Evolutionary conservation across 192 early-diverging fungal genomes (phyloP).

Genomic region (Backusella liffmaniae): DNA sequence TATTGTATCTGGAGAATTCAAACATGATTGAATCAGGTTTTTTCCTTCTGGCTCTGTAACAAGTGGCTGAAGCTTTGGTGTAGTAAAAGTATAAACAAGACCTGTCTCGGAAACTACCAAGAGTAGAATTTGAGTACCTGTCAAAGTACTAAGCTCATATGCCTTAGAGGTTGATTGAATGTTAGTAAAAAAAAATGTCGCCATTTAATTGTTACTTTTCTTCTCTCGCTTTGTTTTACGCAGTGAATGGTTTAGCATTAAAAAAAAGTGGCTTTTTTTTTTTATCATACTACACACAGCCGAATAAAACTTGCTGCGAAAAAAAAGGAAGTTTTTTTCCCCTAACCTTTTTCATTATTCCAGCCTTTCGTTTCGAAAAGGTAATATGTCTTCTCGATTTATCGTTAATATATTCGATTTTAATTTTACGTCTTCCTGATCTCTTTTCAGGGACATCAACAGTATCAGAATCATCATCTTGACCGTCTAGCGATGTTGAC

Average conservation of each 20-base stretch:
- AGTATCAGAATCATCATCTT: slow-evolving; percentile 59
- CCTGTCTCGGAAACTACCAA: slow-evolving; percentile 92
- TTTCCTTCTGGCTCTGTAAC: slow-evolving; percentile 90
- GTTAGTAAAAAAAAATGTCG: neutral
- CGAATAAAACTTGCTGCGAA: neutral
- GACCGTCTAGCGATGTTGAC: slow-evolving; percentile 31
- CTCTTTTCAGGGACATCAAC: slow-evolving; percentile 66
- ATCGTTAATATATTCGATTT: slow-evolving; percentile 92
- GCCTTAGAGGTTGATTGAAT: slow-evolving; percentile 52
- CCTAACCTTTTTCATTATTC: slow-evolving; percentile 93
- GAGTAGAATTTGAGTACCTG: slow-evolving; percentile 88
- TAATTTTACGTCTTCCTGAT: slow-evolving; percentile 86
- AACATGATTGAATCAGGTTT: slow-evolving; percentile 84
- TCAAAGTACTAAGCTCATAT: slow-evolving; percentile 87
- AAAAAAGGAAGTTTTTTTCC: neutral
- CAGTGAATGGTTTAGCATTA: neutral
- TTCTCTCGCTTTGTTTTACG: neutral
- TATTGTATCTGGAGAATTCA: slow-evolving; percentile 76
- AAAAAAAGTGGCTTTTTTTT: neutral
- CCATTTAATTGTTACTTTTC: neutral
- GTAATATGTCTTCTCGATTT: slow-evolving; percentile 90
- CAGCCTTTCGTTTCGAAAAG: slow-evolving; percentile 90
- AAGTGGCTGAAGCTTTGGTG: slow-evolving; percentile 87
- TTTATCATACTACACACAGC: neutral
- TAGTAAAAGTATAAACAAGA: slow-evolving; percentile 91